phyloP scores from a whole-genome alignment of 176 grass and related monocot genomes.

The Carex cristatella region DNA sequence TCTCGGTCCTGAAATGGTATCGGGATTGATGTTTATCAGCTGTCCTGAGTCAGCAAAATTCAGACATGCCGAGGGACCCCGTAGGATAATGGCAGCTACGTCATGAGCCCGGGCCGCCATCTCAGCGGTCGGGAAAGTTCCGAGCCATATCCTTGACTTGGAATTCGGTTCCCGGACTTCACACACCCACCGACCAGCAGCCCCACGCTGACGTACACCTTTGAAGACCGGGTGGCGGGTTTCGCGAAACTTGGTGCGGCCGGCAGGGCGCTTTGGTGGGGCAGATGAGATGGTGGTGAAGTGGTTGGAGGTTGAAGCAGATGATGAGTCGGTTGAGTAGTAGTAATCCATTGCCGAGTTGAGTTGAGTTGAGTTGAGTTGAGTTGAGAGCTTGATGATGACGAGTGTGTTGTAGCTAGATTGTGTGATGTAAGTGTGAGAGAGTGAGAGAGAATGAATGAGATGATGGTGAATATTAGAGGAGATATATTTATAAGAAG shows the following conservation, averaged over 20 bases:
- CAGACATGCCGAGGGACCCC: conserved; percentile 44
- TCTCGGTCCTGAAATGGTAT: conserved; percentile 40
- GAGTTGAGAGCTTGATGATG: neutral
- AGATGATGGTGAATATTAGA: neutral
- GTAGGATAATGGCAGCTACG: conserved; percentile 63
- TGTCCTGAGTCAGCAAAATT: conserved; percentile 79
- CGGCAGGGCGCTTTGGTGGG: conserved; percentile 60
- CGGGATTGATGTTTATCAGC: conserved; percentile 42
- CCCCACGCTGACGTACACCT: conserved; percentile 59
- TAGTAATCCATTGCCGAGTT: conserved; percentile 21
- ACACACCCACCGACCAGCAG: conserved; percentile 55
- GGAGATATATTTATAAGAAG: neutral
- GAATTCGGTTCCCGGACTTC: conserved; percentile 82
- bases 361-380: neutral
- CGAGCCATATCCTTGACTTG: conserved; percentile 78
- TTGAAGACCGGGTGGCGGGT: conserved; percentile 76
- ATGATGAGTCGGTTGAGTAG: neutral
- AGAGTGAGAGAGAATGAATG: neutral
- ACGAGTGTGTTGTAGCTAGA: neutral
- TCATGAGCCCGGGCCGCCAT: conserved; percentile 84
- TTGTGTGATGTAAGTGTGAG: neutral
- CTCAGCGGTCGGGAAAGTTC: conserved; percentile 55
- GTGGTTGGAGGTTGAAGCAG: neutral
- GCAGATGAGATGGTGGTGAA: conserved; percentile 30
- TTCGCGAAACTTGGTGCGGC: conserved; percentile 87